Evolutionary conservation across 352 stramenopile genomes (phyloP), one percentile per base, ranked within the genome.

Genomic region (Saprolegnia parasitica): DNA sequence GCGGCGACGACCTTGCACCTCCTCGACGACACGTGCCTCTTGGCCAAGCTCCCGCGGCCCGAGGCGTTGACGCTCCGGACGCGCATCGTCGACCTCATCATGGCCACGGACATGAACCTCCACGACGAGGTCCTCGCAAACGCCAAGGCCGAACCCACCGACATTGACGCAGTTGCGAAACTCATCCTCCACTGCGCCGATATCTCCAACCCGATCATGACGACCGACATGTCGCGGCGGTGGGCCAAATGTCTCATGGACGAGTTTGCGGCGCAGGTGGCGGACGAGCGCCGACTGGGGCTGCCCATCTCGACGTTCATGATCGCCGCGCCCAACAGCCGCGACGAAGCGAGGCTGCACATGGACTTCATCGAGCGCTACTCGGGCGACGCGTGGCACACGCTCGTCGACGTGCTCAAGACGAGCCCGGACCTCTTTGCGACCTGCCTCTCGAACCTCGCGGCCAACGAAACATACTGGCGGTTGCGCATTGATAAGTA

Each of bases 201-300:
- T 42, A 70, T 70, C n/a, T 70, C 63, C 6, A 70, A 70, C 54
- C 46, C 63, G 29, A 70, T 52, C 46, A 70, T 61, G 47, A 55
- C 42, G 11, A 52, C 39, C 16, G 63, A 70, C 45, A 24, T 70
- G 21, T 52, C 63, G 5, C 54, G 55, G 24, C 55, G 63, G 49
- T 70, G 63, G 63, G 46, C 63, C 8, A 52, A 60, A 18, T 21
- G 15, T 23, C 42, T 70, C 50, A 39, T 61, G 32, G 42, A 52
- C 50, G 63, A 70, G 42, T 70, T 70, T 40, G 24, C 42, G 18
- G 23, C 21, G 13, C 63, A 70, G 39, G 54, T 70, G 24, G 63
- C 40, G 13, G 63, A 60, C 45, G 63, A 70, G 29, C 20, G 21
- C 11, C 5, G 24, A 5, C 63, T 60, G 8, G 42, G 47, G 13